A percentile compares a stretch with the other conserved stretches of the same genome.
phyloP scores from a whole-genome alignment of 768 basidiomycete species.

The Tulasnella calospora region DNA sequence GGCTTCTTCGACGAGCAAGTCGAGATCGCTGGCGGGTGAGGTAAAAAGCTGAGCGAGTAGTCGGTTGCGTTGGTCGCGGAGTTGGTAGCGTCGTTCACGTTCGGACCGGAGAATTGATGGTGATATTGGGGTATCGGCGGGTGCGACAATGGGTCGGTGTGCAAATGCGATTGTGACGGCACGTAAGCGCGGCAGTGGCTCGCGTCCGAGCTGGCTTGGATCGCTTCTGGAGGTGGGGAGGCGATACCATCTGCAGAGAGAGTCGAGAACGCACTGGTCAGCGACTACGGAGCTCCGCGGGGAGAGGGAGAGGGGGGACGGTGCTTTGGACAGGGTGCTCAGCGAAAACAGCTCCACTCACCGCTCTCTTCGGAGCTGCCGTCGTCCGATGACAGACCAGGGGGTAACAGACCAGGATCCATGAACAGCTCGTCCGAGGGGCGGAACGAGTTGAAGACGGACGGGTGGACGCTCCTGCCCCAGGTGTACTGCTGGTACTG shows the following conservation, averaged over 20 bases:
- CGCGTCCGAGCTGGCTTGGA: neutral
- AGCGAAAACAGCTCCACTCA: slow-evolving; percentile 16
- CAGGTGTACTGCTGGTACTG: neutral
- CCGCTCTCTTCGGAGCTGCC: slow-evolving; percentile 25
- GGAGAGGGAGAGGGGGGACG: too few relatives aligned
- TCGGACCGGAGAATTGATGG: neutral
- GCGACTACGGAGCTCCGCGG: slow-evolving; percentile 1
- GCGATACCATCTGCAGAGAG: slow-evolving; percentile 20
- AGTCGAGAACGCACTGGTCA: slow-evolving; percentile 7
- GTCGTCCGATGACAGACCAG: slow-evolving; percentile 16
- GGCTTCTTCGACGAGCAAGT: slow-evolving; percentile 18
- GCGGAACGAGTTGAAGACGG: neutral
- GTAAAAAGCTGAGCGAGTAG: slow-evolving; percentile 21
- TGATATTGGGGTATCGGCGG: slow-evolving; percentile 22
- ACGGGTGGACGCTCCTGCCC: slow-evolving; percentile 21
- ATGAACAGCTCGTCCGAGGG: slow-evolving; percentile 3
- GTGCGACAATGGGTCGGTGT: slow-evolving; percentile 25
- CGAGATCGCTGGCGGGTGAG: slow-evolving; percentile 15
- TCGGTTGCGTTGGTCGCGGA: slow-evolving; percentile 2
- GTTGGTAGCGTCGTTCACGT: neutral
- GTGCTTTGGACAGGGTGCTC: too few relatives aligned
- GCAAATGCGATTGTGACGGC: slow-evolving; percentile 24
- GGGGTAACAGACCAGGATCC: neutral
- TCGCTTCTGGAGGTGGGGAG: slow-evolving; percentile 21
- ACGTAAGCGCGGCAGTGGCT: neutral